These are phyloP conservation scores for Backusella luteola DNA, from an alignment of 192 early-diverging fungal species.

Conservation along the genomic window DNA sequence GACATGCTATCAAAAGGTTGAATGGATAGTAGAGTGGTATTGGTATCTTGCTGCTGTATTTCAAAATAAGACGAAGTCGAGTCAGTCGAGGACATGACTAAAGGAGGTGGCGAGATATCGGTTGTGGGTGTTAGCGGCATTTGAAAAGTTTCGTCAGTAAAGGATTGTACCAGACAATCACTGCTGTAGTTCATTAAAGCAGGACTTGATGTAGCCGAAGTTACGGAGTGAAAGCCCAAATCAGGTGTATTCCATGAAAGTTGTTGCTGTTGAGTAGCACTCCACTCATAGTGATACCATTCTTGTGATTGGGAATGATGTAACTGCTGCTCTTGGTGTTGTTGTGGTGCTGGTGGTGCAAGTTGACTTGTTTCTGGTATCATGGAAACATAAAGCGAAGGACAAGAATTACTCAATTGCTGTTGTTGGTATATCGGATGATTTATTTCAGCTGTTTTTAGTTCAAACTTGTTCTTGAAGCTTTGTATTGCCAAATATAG, in stretches of 20 bases:
- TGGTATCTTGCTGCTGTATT: background rate
- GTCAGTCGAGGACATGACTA: background rate
- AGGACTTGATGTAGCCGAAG: background rate
- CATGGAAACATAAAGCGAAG: constrained; percentile 3
- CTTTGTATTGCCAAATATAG: constrained; percentile 1
- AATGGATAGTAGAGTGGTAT: background rate
- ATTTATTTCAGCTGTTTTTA: background rate
- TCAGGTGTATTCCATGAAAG: background rate
- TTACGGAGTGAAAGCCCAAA: background rate
- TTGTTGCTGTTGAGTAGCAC: background rate
- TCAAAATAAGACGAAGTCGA: background rate
- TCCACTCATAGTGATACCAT: constrained; percentile 4
- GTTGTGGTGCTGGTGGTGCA: background rate
- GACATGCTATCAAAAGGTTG: background rate
- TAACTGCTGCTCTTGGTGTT: background rate
- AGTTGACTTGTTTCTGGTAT: background rate
- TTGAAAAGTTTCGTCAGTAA: background rate
- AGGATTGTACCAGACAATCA: constrained; percentile 7
- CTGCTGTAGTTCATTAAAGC: background rate
- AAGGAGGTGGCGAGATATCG: background rate
- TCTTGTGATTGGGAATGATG: constrained; percentile 5
- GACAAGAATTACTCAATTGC: background rate
- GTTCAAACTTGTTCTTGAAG: background rate
- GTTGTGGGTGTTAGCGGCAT: background rate
- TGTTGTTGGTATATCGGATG: constrained; percentile 1